Evolutionary conservation across 495 filamentous ascomycete genomes (phyloP).

Genomic region (Penicillium cataractarum): DNA sequence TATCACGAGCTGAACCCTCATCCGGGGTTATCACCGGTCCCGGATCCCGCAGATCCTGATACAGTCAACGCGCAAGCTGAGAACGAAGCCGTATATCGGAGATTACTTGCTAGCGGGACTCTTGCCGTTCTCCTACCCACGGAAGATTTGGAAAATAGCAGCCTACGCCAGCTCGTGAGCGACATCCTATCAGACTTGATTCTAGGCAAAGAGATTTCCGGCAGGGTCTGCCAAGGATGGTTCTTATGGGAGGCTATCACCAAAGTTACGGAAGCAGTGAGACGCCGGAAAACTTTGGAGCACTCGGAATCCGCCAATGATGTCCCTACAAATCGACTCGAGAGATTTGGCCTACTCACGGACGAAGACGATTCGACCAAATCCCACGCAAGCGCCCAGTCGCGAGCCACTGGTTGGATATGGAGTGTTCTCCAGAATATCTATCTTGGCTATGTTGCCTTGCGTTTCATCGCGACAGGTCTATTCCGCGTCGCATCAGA

Average conservation of each 20-base stretch:
- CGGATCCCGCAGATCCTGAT: slow-evolving; percentile 53
- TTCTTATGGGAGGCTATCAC: slow-evolving; percentile 81
- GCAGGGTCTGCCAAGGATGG: slow-evolving; percentile 80
- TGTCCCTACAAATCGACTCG: slow-evolving; percentile 39
- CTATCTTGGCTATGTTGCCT: slow-evolving; percentile 64
- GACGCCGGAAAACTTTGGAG: slow-evolving; percentile 25
- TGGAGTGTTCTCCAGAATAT: slow-evolving; percentile 72
- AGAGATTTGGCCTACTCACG: slow-evolving; percentile 53
- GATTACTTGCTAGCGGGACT: slow-evolving; percentile 75
- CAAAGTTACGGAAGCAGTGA: slow-evolving; percentile 54
- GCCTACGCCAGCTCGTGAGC: slow-evolving; percentile 75
- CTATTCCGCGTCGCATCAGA: slow-evolving; percentile 50
- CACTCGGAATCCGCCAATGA: slow-evolving; percentile 26
- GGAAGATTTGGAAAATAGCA: slow-evolving; percentile 87
- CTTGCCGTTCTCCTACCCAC: slow-evolving; percentile 85
- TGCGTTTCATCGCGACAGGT: slow-evolving; percentile 63
- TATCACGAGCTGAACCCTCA: slow-evolving; percentile 86
- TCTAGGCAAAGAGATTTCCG: slow-evolving; percentile 74
- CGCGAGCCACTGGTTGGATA: slow-evolving; percentile 51
- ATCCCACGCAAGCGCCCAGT: slow-evolving; percentile 29
- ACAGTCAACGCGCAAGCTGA: slow-evolving; percentile 62
- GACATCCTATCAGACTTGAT: slow-evolving; percentile 88
- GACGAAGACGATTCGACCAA: slow-evolving; percentile 28
- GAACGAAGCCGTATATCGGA: slow-evolving; percentile 80
- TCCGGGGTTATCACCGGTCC: slow-evolving; percentile 77